Percentiles rank a stretch among this genome's conserved stretches.
phyloP scores from a whole-genome alignment of 176 grass and related monocot genomes.

The Elymus sibiricus region DNA sequence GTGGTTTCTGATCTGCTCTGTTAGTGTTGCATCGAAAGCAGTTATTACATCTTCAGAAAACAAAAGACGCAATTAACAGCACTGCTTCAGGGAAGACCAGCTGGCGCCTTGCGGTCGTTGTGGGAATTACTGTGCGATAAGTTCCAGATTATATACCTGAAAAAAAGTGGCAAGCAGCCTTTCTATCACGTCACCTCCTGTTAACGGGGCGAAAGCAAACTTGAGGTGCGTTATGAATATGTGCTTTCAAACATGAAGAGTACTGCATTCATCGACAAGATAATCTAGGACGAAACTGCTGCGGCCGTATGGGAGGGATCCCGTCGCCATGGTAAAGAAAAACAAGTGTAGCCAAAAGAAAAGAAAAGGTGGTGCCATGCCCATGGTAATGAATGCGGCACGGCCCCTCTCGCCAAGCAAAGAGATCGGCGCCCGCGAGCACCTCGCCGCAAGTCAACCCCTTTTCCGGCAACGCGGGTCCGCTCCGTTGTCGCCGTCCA shows the following conservation, averaged over 20 bases:
- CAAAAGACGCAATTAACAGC: background rate
- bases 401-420: background rate
- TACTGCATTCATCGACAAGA: no score
- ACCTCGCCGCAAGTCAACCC: slow-evolving; percentile 10
- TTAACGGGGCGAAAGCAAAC: background rate
- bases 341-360: no score
- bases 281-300: no score
- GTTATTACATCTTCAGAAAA: background rate
- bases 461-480: slow-evolving; percentile 5
- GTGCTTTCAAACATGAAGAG: background rate
- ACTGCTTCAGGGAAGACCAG: background rate
- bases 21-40: background rate
- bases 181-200: background rate
- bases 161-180: background rate
- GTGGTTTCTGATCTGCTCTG: background rate
- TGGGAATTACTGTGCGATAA: background rate
- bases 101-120: background rate
- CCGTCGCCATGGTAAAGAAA: background rate
- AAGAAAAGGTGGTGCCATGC: no score
- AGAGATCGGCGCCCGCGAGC: background rate
- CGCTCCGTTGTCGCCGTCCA: slow-evolving; percentile 24
- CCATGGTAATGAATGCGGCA: background rate
- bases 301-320: no score
- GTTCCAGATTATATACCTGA: no score
- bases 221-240: background rate